Percentiles rank a stretch among this genome's conserved stretches.
phyloP scores from a whole-genome alignment of 2,329 filamentous ascomycete genomes.

The Biscogniauxia sp. region DNA sequence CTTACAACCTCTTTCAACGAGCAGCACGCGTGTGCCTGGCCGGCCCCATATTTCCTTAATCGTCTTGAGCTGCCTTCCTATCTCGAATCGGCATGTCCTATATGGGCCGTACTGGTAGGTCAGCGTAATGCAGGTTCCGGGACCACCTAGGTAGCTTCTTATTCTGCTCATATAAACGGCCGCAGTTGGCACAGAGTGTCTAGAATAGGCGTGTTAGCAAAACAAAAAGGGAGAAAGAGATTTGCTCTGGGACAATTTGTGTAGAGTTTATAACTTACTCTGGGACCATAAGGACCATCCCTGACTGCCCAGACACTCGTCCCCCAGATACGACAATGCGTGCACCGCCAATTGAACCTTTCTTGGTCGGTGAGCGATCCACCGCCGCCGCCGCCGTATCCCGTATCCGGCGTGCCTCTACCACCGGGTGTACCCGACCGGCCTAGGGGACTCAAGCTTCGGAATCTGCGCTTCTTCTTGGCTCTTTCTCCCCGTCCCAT shows the following conservation, averaged over 20 bases:
- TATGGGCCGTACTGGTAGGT: constrained; percentile 19
- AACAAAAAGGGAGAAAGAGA: constrained; percentile 3
- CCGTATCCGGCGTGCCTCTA: constrained; percentile 78
- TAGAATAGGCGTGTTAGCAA: constrained; percentile 34
- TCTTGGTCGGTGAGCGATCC: constrained; percentile 73
- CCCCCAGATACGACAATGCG: constrained; percentile 84
- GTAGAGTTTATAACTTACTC: constrained; percentile 55
- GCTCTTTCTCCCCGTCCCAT: constrained; percentile 90
- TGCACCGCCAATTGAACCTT: constrained; percentile 80
- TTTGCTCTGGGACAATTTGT: background rate
- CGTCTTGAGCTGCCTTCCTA: background rate
- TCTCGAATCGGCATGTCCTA: constrained; percentile 8
- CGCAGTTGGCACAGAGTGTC: constrained; percentile 92
- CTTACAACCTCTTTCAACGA: background rate
- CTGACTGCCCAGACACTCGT: constrained; percentile 91
- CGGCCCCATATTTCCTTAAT: background rate
- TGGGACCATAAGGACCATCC: constrained; percentile 81
- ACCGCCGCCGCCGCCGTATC: constrained; percentile 66
- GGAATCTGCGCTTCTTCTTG: constrained; percentile 92
- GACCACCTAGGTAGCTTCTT: constrained; percentile 78
- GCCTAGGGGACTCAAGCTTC: constrained; percentile 80
- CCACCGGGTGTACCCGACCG: constrained; percentile 65
- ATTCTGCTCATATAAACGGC: constrained; percentile 83
- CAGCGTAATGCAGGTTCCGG: constrained; percentile 60
- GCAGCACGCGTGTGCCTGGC: background rate